Percentiles rank a stretch among this genome's conserved stretches.
Conservation (phyloP, 257 asterid species). For the Salvia miltiorrhiza region DNA sequence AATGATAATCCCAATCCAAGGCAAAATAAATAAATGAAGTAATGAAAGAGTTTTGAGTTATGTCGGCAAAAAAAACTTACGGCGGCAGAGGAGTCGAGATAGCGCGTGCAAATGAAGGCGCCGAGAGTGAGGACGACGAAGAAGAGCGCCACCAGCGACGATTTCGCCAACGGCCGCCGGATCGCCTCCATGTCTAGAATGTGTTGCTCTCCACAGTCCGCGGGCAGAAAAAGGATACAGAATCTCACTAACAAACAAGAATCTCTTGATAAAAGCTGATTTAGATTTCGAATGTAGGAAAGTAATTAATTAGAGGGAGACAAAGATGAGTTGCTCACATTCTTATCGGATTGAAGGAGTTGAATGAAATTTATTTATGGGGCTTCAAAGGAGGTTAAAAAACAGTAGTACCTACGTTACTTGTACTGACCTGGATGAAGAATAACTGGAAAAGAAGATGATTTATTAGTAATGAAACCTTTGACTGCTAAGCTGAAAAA, state of each 20-base stretch:
- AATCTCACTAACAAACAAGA: background rate
- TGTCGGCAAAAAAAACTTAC: conserved; percentile 41
- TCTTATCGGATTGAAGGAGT: background rate
- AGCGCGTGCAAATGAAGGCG: conserved; percentile 75
- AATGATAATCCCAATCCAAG: background rate
- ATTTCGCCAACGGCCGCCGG: conserved; percentile 48
- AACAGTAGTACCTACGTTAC: no score
- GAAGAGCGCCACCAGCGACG: conserved; percentile 40
- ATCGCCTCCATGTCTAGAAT: conserved; percentile 39
- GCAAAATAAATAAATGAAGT: background rate
- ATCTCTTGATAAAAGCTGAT: background rate
- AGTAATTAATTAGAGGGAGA: background rate
- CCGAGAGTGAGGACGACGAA: conserved; percentile 47
- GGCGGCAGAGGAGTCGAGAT: conserved; percentile 46
- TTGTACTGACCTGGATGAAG: no score
- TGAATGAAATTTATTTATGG: background rate
- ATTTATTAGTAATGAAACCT: background rate
- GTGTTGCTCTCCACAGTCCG: background rate
- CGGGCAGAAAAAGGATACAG: background rate
- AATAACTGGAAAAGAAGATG: no score
- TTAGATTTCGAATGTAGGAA: background rate
- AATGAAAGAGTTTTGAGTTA: background rate
- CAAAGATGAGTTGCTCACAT: background rate
- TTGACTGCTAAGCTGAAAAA: background rate
- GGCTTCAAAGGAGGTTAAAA: no score